These are phyloP conservation scores for Didymella segeticola DNA, from an alignment of 2,329 filamentous ascomycete genomes.

Conservation along the genomic window DNA sequence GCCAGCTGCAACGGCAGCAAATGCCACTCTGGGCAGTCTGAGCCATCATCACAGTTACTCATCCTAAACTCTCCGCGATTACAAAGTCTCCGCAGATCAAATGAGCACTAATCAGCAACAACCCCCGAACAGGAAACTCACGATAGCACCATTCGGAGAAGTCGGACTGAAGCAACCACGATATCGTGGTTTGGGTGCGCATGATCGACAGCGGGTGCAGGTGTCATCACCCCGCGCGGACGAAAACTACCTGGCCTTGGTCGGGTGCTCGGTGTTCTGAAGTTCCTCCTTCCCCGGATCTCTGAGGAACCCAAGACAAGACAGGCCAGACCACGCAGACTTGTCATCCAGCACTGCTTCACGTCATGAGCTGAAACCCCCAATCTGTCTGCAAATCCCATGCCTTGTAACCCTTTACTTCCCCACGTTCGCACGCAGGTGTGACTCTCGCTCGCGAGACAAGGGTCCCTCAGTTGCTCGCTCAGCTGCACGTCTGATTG, in stretches of 20 bases:
- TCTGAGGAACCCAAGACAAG: slow-evolving; percentile 11
- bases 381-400: not conserved
- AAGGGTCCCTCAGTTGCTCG: too few relatives aligned
- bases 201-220: slow-evolving; percentile 15
- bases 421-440: slow-evolving; percentile 10
- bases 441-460: slow-evolving; percentile 21
- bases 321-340: slow-evolving; percentile 10
- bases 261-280: slow-evolving; percentile 20
- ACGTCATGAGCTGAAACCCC: slow-evolving; percentile 9
- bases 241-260: slow-evolving; percentile 26
- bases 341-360: slow-evolving; percentile 12
- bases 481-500: slow-evolving; percentile 24
- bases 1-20: not conserved
- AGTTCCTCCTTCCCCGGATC: slow-evolving; percentile 18
- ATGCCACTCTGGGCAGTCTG: slow-evolving; percentile 1
- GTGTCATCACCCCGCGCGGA: slow-evolving; percentile 23
- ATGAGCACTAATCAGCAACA: not conserved
- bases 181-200: slow-evolving; percentile 10
- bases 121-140: not conserved
- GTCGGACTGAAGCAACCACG: slow-evolving; percentile 14
- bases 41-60: not conserved
- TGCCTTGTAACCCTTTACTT: too few relatives aligned
- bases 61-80: slow-evolving; percentile 3
- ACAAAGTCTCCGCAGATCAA: slow-evolving; percentile 8
- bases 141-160: slow-evolving; percentile 11